phyloP scores from a whole-genome alignment of 2,329 filamentous ascomycete genomes.

The Ceratocystis cubensis region DNA sequence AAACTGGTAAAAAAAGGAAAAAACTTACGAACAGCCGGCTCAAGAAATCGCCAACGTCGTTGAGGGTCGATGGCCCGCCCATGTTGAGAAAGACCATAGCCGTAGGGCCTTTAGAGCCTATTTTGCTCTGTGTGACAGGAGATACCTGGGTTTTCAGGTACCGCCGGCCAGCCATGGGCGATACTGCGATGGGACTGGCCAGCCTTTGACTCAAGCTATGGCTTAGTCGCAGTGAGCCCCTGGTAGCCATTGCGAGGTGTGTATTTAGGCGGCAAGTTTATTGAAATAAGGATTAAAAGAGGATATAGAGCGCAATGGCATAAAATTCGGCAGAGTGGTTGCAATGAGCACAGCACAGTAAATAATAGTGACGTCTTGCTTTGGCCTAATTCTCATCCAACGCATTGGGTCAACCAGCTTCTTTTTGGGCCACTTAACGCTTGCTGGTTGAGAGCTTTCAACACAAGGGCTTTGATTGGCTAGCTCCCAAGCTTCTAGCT shows the following conservation, averaged over 20 bases:
- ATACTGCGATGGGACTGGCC: slow-evolving; percentile 24
- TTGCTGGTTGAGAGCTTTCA: not conserved
- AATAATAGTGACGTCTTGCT: not conserved
- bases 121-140: slow-evolving; percentile 67
- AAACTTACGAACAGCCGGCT: slow-evolving; percentile 74
- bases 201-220: slow-evolving; percentile 23
- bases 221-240: slow-evolving; percentile 25
- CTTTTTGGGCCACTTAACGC: not conserved
- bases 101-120: slow-evolving; percentile 64
- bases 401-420: not conserved
- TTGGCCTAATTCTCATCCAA: not conserved
- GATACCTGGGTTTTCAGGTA: slow-evolving; percentile 40
- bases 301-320: not conserved
- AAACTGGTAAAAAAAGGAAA: not conserved
- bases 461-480: not conserved
- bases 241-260: slow-evolving; percentile 27
- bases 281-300: not conserved
- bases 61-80: slow-evolving; percentile 81
- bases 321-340: not conserved
- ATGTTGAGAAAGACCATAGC: slow-evolving; percentile 99
- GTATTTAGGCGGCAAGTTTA: not conserved
- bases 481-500: not conserved
- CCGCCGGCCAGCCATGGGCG: slow-evolving; percentile 23
- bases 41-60: slow-evolving; percentile 80
- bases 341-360: not conserved